Evolutionary conservation across 2,329 filamentous ascomycete species (phyloP).

Genomic region (Didymella pinodella): DNA sequence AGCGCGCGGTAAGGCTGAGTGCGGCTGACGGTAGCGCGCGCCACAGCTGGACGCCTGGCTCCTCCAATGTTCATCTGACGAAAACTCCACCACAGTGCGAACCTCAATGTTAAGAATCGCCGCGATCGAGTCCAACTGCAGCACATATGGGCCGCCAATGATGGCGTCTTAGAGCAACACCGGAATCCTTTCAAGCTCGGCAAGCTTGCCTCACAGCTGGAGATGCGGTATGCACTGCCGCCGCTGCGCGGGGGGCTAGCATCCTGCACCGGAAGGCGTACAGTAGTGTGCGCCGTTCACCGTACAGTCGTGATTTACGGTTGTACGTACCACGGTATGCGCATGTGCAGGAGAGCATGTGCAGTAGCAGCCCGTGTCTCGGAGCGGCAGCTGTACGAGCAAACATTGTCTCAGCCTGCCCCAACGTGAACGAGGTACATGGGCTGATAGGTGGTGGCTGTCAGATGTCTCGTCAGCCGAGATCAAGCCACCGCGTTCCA

Average conservation of each 20-base stretch:
- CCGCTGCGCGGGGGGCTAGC: slow-evolving; percentile 3
- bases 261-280: slow-evolving; percentile 13
- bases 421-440: slow-evolving; percentile 7
- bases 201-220: slow-evolving; percentile 13
- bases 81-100: background rate
- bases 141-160: background rate
- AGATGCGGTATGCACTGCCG: slow-evolving; percentile 16
- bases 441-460: slow-evolving; percentile 8
- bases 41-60: slow-evolving; percentile 12
- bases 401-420: slow-evolving; percentile 10
- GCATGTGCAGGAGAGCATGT: background rate
- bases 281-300: slow-evolving; percentile 21
- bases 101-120: too few species aligned
- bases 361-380: background rate
- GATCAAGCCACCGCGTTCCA: slow-evolving; percentile 3
- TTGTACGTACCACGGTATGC: slow-evolving; percentile 2
- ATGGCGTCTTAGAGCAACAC: background rate
- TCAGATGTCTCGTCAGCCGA: background rate
- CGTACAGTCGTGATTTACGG: slow-evolving; percentile 12
- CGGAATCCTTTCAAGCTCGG: slow-evolving; percentile 1
- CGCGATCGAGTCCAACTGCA: background rate
- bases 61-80: slow-evolving; percentile 2
- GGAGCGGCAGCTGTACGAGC: slow-evolving; percentile 1
- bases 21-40: slow-evolving; percentile 20
- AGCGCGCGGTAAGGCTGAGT: slow-evolving; percentile 13